These are phyloP conservation scores for Geoglossum glabrum DNA, from an alignment of 495 filamentous ascomycete genomes.

Conservation along the genomic window DNA sequence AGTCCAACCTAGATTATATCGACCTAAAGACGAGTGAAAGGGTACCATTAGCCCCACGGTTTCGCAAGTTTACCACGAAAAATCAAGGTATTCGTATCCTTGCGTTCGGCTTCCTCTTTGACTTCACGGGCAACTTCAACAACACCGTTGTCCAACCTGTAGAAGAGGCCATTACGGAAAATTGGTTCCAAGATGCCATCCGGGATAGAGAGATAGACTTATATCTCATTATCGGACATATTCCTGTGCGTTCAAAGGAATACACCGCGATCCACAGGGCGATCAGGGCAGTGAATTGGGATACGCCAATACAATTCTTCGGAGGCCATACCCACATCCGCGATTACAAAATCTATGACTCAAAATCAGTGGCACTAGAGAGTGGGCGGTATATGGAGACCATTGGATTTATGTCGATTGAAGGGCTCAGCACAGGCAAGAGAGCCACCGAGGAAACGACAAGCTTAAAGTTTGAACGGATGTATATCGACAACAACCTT, in stretches of 20 bases:
- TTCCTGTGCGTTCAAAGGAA: conserved; percentile 59
- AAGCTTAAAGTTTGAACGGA: conserved; percentile 40
- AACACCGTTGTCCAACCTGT: conserved; percentile 73
- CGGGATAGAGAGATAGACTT: conserved; percentile 61
- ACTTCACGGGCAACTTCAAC: conserved; percentile 74
- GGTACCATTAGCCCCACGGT: conserved; percentile 63
- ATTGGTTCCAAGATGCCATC: conserved; percentile 82
- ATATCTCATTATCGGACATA: conserved; percentile 75
- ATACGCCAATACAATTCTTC: conserved; percentile 81
- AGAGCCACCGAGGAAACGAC: conserved; percentile 15
- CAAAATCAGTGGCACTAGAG: conserved; percentile 59
- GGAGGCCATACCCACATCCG: conserved; percentile 83
- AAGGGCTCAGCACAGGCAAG: conserved; percentile 28
- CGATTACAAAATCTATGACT: conserved; percentile 65
- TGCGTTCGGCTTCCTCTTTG: conserved; percentile 84
- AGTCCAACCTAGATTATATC: conserved; percentile 78
- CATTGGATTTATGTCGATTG: conserved; percentile 87
- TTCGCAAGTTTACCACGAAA: conserved; percentile 72
- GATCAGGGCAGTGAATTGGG: conserved; percentile 56
- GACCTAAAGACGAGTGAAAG: conserved; percentile 44
- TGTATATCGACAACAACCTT: conserved; percentile 92
- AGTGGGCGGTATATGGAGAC: conserved; percentile 97
- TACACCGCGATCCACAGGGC: conserved; percentile 55
- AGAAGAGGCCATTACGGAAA: conserved; percentile 53
- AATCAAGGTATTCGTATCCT: conserved; percentile 66